Percentiles rank a stretch among this genome's conserved stretches.
Evolutionary conservation across 768 basidiomycete genomes (phyloP).

Genomic region (Sporobolomyces pararoseus): DNA sequence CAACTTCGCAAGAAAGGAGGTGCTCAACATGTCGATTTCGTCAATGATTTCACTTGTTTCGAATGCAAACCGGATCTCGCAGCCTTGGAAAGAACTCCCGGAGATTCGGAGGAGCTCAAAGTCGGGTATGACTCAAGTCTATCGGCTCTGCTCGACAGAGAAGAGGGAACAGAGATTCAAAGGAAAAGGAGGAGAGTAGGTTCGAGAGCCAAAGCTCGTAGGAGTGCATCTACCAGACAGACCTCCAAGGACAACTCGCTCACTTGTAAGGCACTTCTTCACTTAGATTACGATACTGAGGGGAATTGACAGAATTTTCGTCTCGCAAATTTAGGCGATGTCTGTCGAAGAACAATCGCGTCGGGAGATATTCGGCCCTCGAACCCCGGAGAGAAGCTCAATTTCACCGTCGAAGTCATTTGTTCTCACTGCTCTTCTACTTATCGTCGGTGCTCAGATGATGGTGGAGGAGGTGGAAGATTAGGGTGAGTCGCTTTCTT

Average conservation of each 20-base stretch:
- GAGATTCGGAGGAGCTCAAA: not conserved
- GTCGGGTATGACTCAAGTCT: not conserved
- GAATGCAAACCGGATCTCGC: not conserved
- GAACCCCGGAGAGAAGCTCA: not conserved
- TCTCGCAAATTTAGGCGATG: constrained; percentile 5
- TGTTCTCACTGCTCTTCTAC: constrained; percentile 1
- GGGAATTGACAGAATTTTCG: too few relatives aligned
- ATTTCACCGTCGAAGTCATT: constrained; percentile 8
- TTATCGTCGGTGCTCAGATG: constrained; percentile 7
- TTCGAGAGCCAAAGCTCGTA: not conserved
- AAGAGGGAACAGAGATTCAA: not conserved
- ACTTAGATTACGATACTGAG: too few relatives aligned
- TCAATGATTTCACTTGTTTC: not conserved
- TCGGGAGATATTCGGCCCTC: not conserved
- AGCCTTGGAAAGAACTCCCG: not conserved
- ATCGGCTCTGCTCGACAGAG: constrained; percentile 8
- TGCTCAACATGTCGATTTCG: not conserved
- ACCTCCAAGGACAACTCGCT: not conserved
- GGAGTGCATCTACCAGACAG: not conserved
- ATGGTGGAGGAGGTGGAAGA: constrained; percentile 8
- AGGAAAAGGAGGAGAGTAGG: not conserved
- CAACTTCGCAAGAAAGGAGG: not conserved
- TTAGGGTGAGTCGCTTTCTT: constrained; percentile 3
- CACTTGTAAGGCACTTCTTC: too few relatives aligned
- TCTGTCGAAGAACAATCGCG: not conserved